Percentiles rank a stretch among this genome's conserved stretches.
Conservation (phyloP, 768 basidiomycete species). For the Chalciporus pseudorubinellus region DNA sequence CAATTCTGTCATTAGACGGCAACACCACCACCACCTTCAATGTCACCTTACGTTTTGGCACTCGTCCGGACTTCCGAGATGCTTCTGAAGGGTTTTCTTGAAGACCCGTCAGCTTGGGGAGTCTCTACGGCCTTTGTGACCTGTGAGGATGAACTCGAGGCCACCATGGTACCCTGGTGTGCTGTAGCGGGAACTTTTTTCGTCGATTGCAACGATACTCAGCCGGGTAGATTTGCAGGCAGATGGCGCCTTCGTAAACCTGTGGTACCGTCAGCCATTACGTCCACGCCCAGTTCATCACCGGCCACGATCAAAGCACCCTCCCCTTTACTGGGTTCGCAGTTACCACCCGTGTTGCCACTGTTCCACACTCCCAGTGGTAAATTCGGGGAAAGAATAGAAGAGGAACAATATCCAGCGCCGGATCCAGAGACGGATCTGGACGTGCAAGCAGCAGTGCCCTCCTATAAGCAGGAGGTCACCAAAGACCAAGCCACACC, state of each 20-base stretch:
- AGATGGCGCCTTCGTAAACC: conserved; percentile 27
- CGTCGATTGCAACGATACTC: conserved; percentile 15
- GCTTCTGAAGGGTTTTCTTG: conserved; percentile 49
- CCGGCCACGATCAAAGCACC: conserved; percentile 4
- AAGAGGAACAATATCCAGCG: conserved; percentile 3
- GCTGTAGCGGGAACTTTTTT: conserved; percentile 38
- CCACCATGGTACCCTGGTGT: conserved; percentile 55
- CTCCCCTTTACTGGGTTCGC: conserved; percentile 9
- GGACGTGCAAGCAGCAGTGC: not conserved
- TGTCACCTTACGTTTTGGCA: conserved; percentile 49
- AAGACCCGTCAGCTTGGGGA: conserved; percentile 65
- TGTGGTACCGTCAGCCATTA: not conserved
- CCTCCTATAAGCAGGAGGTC: conserved; percentile 1
- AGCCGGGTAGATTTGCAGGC: conserved; percentile 8
- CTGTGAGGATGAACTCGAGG: conserved; percentile 50
- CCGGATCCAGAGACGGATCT: not conserved
- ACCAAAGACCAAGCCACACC: not conserved
- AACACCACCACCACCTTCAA: conserved; percentile 48
- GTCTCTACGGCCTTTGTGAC: conserved; percentile 59
- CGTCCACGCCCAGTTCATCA: not conserved
- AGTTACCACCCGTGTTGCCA: conserved; percentile 11
- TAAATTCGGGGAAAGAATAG: conserved; percentile 1
- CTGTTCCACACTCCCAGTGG: conserved; percentile 1
- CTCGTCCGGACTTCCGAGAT: conserved; percentile 51
- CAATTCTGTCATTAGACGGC: conserved; percentile 27